phyloP scores from a whole-genome alignment of 1,284 basidiomycete species.

The Somion occarium region DNA sequence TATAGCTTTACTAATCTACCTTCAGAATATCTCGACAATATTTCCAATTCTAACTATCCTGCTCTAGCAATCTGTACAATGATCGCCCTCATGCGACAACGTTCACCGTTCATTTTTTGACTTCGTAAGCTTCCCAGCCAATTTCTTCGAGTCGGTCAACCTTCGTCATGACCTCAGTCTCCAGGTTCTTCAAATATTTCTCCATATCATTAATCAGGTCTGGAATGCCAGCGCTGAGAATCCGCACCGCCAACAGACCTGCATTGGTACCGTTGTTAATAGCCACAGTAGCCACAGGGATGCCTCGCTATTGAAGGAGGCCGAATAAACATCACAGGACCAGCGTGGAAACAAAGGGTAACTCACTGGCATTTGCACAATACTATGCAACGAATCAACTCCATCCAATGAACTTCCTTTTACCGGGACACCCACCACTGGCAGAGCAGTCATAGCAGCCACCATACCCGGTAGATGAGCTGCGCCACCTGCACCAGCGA shows the following conservation, averaged over 20 bases:
- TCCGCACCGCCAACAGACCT: slow-evolving; percentile 87
- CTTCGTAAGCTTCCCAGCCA: slow-evolving; percentile 84
- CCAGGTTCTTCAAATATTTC: slow-evolving; percentile 69
- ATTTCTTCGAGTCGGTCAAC: slow-evolving; percentile 72
- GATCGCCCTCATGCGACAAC: no score
- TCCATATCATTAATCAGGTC: slow-evolving; percentile 67
- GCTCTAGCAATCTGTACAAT: no score
- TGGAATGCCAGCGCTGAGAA: slow-evolving; percentile 76
- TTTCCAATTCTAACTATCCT: no score
- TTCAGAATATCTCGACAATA: no score
- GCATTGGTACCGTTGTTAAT: slow-evolving; percentile 97
- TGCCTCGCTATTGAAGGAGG: slow-evolving; percentile 76
- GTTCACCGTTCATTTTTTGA: slow-evolving; percentile 32
- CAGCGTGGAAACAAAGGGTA: not conserved
- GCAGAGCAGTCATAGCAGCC: slow-evolving; percentile 87
- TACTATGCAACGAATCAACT: slow-evolving; percentile 94
- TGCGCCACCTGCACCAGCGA: slow-evolving; percentile 96
- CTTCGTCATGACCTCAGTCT: slow-evolving; percentile 83
- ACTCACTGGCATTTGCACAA: slow-evolving; percentile 98
- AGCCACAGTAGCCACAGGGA: slow-evolving; percentile 95
- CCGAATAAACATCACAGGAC: no score
- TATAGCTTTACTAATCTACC: no score
- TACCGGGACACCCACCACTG: slow-evolving; percentile 96
- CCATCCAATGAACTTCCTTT: slow-evolving; percentile 94
- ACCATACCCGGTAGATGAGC: slow-evolving; percentile 99